Evolutionary conservation across 164 flowering plant species (phyloP).

Genomic region (Buxus sempervirens): DNA sequence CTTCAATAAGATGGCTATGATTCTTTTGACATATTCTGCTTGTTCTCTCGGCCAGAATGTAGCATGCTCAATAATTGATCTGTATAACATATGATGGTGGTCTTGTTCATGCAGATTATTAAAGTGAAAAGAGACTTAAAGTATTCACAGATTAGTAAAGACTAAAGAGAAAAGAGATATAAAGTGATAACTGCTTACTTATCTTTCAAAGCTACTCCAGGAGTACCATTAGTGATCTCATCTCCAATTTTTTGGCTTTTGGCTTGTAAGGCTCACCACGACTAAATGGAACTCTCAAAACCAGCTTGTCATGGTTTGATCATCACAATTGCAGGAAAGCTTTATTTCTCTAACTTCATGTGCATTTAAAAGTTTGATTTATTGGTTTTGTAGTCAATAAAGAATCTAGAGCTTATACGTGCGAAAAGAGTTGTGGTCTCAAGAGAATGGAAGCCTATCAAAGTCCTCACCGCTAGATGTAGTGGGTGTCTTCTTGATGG

Average conservation of each 20-base stretch:
- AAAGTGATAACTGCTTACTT: conserved; percentile 44
- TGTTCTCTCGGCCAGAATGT: conserved; percentile 22
- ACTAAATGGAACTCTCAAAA: conserved; percentile 32
- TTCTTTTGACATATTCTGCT: conserved; percentile 14
- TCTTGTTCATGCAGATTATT: conserved; percentile 70
- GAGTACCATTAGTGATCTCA: conserved; percentile 32
- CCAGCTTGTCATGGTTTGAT: conserved; percentile 40
- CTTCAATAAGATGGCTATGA: conserved; percentile 5
- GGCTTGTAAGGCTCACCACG: conserved; percentile 34
- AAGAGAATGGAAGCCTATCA: conserved; percentile 53
- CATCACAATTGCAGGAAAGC: conserved; percentile 21
- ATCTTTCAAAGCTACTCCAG: conserved; percentile 39
- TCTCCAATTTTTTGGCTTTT: conserved; percentile 29
- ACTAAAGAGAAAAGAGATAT: conserved; percentile 40
- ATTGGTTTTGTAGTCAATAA: conserved; percentile 63
- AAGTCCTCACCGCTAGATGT: conserved; percentile 55
- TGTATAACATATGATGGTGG: conserved; percentile 44
- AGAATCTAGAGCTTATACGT: conserved; percentile 70
- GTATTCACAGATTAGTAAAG: conserved; percentile 56
- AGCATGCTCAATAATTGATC: conserved; percentile 22
- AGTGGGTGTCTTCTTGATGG: conserved; percentile 32
- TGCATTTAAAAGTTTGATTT: conserved; percentile 26
- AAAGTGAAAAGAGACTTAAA: conserved; percentile 52
- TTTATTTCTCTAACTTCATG: conserved; percentile 16
- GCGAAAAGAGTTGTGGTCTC: conserved; percentile 56